Evolutionary conservation across 1,284 basidiomycete genomes (phyloP).

Genomic region (Melampsora americana): DNA sequence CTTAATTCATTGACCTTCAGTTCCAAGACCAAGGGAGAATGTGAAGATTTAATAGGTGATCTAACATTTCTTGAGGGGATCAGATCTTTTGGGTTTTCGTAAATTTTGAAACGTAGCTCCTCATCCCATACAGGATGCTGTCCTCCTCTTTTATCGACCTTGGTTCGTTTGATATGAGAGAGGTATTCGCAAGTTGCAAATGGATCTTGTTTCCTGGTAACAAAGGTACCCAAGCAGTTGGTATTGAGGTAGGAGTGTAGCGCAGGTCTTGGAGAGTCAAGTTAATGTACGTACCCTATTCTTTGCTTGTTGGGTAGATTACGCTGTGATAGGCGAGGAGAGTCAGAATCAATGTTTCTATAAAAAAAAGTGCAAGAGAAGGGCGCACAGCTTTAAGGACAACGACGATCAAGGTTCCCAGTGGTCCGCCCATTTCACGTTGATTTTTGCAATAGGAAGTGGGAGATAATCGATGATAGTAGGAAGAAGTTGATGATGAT

Average conservation of each 20-base stretch:
- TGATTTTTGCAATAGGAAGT: not conserved
- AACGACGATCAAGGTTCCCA: constrained; percentile 91
- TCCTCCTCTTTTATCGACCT: constrained; percentile 89
- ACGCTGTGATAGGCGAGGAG: constrained; percentile 60
- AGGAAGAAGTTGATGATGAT: too few species aligned
- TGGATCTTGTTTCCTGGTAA: constrained; percentile 83
- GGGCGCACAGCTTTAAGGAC: constrained; percentile 85
- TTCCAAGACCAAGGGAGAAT: not conserved
- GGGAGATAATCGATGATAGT: not conserved
- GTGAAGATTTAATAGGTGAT: constrained; percentile 29
- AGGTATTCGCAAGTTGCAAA: constrained; percentile 79
- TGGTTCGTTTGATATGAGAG: constrained; percentile 76
- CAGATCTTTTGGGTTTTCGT: constrained; percentile 71
- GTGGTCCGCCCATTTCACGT: constrained; percentile 17
- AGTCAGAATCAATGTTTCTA: not conserved
- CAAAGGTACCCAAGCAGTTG: constrained; percentile 42
- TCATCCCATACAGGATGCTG: constrained; percentile 99
- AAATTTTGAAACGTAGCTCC: constrained; percentile 87
- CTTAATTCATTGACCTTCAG: constrained; percentile 65
- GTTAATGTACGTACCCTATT: constrained; percentile 59
- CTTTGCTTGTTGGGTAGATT: constrained; percentile 89
- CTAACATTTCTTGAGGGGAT: constrained; percentile 58
- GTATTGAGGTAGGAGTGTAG: not conserved
- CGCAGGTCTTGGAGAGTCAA: too few species aligned
- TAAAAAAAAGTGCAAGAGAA: not conserved